Evolutionary conservation across 306 rosid species (phyloP).

Genomic region (Hippophae tibetana): DNA sequence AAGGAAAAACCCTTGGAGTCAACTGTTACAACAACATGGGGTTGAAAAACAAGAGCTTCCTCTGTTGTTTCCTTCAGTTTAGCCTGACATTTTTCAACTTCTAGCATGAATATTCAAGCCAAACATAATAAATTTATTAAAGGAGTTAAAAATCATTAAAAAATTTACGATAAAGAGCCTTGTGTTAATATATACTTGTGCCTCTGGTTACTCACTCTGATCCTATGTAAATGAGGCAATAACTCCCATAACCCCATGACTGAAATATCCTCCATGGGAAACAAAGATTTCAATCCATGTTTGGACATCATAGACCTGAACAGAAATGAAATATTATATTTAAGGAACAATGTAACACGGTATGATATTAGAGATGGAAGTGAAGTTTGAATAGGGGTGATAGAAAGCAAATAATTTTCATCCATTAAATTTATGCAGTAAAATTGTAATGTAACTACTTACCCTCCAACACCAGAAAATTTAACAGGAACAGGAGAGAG

Average conservation of each 20-base stretch:
- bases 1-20: constrained; percentile 90
- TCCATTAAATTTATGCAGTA: not conserved
- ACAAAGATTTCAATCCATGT: constrained; percentile 61
- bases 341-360: not conserved
- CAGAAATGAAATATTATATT: constrained; percentile 4
- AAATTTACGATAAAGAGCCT: not conserved
- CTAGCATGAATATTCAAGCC: constrained; percentile 5
- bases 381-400: not conserved
- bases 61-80: constrained; percentile 60
- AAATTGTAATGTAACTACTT: not conserved
- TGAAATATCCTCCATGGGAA: constrained; percentile 75
- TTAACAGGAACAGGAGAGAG: constrained; percentile 51
- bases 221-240: constrained; percentile 52
- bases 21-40: constrained; percentile 74
- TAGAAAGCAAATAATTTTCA: constrained; percentile 1
- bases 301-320: constrained; percentile 65
- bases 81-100: constrained; percentile 33
- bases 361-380: not conserved
- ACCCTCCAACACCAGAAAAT: constrained; percentile 91
- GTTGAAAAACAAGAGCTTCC: constrained; percentile 70
- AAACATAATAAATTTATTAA: not conserved
- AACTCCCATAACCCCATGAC: constrained; percentile 96
- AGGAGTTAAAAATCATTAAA: constrained; percentile 1
- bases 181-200: not conserved
- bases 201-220: constrained; percentile 52